Evolutionary conservation across 495 filamentous ascomycete genomes (phyloP).

Genomic region (Penicillium maclennaniae): DNA sequence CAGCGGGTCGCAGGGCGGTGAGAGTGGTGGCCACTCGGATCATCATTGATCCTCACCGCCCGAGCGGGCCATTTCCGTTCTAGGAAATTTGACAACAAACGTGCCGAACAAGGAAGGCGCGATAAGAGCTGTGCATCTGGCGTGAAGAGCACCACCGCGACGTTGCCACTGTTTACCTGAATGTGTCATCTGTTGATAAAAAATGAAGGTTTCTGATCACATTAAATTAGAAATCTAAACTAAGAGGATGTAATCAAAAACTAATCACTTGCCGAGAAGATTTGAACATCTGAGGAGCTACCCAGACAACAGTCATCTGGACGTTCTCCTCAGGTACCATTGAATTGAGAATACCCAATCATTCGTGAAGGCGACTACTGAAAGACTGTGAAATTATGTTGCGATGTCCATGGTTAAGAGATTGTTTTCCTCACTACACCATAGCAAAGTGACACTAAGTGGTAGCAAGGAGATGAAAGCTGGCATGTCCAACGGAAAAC

Average conservation of each 20-base stretch:
- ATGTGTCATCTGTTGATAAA: background rate
- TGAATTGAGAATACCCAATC: no score
- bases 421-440: background rate
- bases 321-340: no score
- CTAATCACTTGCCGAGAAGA: no score
- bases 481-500: background rate
- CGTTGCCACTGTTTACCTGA: background rate
- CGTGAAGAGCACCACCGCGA: background rate
- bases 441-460: background rate
- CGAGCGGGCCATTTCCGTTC: background rate
- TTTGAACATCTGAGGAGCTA: no score
- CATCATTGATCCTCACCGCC: constrained; percentile 28
- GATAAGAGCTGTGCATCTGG: background rate
- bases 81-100: constrained; percentile 25
- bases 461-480: background rate
- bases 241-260: no score
- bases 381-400: background rate
- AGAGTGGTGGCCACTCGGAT: constrained; percentile 19
- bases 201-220: background rate
- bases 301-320: no score
- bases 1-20: constrained; percentile 18
- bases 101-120: background rate
- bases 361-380: no score
- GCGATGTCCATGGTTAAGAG: background rate
- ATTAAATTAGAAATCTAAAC: no score